These are phyloP conservation scores for Magnolia changhungtana DNA, from an alignment of 164 flowering plant genomes.

Conservation along the genomic window DNA sequence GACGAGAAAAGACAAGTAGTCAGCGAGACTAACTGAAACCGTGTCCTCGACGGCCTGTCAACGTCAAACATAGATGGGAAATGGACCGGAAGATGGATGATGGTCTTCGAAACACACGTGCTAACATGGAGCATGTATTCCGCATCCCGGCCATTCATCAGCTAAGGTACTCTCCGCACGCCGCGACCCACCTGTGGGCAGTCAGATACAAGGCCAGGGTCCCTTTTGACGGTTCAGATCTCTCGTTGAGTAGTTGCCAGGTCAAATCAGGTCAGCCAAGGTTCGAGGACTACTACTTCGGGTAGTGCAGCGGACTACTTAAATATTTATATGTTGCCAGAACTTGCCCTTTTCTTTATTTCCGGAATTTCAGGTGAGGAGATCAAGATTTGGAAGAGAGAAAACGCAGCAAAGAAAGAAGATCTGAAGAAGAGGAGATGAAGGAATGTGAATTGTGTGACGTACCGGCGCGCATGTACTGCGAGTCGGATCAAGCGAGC, in stretches of 20 bases:
- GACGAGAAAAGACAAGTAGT: neutral
- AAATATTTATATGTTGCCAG: neutral
- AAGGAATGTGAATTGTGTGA: slow-evolving; percentile 63
- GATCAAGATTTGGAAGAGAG: neutral
- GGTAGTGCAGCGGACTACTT: neutral
- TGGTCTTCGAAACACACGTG: no score
- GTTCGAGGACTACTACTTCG: neutral
- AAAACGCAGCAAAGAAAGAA: neutral
- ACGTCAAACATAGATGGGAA: no score
- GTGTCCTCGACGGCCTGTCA: neutral
- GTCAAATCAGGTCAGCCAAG: neutral
- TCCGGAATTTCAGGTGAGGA: neutral
- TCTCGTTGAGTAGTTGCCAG: no score
- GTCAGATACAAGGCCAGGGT: neutral
- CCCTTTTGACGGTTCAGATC: neutral
- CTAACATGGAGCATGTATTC: no score
- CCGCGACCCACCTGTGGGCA: no score
- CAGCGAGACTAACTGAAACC: neutral
- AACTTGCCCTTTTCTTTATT: neutral
- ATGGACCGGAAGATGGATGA: no score
- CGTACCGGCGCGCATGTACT: slow-evolving; percentile 47
- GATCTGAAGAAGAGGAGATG: slow-evolving; percentile 23
- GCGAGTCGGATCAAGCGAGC: slow-evolving; percentile 76
- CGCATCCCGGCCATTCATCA: no score
- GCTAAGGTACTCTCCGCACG: no score